Conservation (phyloP, 495 filamentous ascomycete genomes). For the Penicillium chermesinum region DNA sequence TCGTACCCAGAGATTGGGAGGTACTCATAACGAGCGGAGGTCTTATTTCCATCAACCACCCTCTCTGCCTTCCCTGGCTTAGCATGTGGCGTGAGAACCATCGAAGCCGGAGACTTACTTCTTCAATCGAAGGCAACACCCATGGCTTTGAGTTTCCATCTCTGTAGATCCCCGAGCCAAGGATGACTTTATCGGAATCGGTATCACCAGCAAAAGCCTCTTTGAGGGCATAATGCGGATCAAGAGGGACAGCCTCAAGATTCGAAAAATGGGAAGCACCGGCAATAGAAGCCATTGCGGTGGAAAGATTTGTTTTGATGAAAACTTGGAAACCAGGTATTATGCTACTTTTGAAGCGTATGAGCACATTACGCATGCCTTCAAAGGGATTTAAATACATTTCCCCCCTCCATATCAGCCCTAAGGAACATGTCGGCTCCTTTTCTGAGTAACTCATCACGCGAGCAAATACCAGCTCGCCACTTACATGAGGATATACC, state of each 20-base stretch:
- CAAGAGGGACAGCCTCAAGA: conserved; percentile 1
- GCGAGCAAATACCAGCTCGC: too few relatives aligned
- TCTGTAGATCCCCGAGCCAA: conserved; percentile 5
- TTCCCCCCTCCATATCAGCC: too few relatives aligned
- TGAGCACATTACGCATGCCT: too few relatives aligned
- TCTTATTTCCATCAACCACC: neutral
- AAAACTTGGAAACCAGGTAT: too few relatives aligned
- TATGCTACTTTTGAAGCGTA: too few relatives aligned
- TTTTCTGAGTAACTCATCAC: too few relatives aligned
- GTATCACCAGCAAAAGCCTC: conserved; percentile 1
- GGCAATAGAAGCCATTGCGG: neutral
- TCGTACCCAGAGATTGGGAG: conserved; percentile 4
- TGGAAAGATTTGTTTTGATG: too few relatives aligned
- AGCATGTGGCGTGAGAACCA: too few relatives aligned
- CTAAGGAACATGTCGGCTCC: too few relatives aligned
- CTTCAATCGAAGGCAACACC: neutral
- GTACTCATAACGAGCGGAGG: conserved; percentile 5
- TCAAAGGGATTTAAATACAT: too few relatives aligned
- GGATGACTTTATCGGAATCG: neutral
- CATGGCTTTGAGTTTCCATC: conserved; percentile 3
- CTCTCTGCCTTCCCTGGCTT: conserved; percentile 2
- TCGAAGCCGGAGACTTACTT: too few relatives aligned
- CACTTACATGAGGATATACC: too few relatives aligned
- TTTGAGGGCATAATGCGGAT: conserved; percentile 4
- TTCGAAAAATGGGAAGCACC: neutral